Evolutionary conservation across 2,329 filamentous ascomycete genomes (phyloP), one percentile per base, ranked within the genome.

Genomic region (Fusarium aywerte): DNA sequence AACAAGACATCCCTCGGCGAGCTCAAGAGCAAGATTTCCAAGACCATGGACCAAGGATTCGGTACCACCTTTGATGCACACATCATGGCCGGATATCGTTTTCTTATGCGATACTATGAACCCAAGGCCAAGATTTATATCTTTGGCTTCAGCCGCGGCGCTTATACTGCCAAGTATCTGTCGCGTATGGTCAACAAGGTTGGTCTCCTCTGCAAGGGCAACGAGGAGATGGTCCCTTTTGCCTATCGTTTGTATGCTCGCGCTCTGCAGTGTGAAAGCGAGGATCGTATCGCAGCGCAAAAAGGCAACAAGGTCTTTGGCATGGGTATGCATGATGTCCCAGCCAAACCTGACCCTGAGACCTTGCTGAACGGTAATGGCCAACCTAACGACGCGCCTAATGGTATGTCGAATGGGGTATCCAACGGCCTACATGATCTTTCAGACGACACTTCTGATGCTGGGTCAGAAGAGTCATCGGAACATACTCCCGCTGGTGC

Each of bases 221-320:
- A 85, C 48, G 83, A 85, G 55, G 83, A 85, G 38, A 82, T 85
- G 82, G 80, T 85, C 0, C 79, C 78, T 0, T 85, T 86, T 50
- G 84, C 81, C 3, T 85, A 78, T 51, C 67, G 71, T 0, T 78
- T 81, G 7, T 81, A 81, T 53, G 78, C 80, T 44, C 74, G 74
- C 10, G 79, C 79, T 32, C 70, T 81, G 0, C 67, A 70, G 7
- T 78, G 78, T 6, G 75, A 81, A 29, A 72, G 78, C 7, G 70
- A 77, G 11, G 75, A 80, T 33, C 73, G 74, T 3, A 15, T 29
- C 5, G 35, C 21, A 5, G 21, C 55, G 2, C 35, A 50, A 16
- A 50, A 39, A 1, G 25, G 38, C 18, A 10, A 8, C 18, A 10
- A 12, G 13, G 18, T 20, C 13, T 39, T 13, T 13, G 13, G 4